Evolutionary conservation across 2,329 filamentous ascomycete species (phyloP).

Genomic region (Macrophomina pseudophaseolina): DNA sequence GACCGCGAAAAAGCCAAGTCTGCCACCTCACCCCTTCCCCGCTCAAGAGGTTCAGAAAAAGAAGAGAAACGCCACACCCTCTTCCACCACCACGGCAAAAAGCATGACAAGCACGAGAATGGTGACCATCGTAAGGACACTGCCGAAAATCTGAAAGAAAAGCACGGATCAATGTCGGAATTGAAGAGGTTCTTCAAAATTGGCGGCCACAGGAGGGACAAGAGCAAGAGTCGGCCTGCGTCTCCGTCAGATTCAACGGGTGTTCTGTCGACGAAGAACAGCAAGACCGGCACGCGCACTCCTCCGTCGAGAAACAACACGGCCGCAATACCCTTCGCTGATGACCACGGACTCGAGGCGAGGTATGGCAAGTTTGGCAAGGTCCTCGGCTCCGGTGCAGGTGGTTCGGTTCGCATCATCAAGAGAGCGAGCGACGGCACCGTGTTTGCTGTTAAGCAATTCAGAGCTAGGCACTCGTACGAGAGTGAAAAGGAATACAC

Average conservation of each 20-base stretch:
- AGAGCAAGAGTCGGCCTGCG: constrained; percentile 62
- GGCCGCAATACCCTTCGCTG: constrained; percentile 77
- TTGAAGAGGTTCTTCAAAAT: constrained; percentile 96
- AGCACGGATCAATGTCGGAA: constrained; percentile 85
- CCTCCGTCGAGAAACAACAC: constrained; percentile 36
- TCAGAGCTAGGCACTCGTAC: constrained; percentile 87
- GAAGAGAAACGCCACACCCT: constrained; percentile 61
- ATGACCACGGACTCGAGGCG: constrained; percentile 86
- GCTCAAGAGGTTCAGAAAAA: constrained; percentile 47
- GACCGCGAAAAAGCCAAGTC: constrained; percentile 45
- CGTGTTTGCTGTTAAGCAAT: constrained; percentile 97
- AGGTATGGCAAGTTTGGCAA: constrained; percentile 97
- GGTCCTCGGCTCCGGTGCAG: constrained; percentile 90
- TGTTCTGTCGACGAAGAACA: constrained; percentile 56
- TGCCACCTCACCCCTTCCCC: constrained; percentile 47
- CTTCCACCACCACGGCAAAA: constrained; percentile 57
- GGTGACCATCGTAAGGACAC: constrained; percentile 53
- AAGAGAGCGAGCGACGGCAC: constrained; percentile 90
- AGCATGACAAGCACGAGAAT: constrained; percentile 55
- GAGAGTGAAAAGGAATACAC: constrained; percentile 95
- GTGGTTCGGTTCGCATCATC: constrained; percentile 92
- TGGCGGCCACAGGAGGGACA: constrained; percentile 64
- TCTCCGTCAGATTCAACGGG: constrained; percentile 55
- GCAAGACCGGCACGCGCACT: constrained; percentile 48
- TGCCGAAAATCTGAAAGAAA: constrained; percentile 30